Base-by-base conservation (phyloP, 768 basidiomycete species). In the Leccinellum luteum region DNA sequence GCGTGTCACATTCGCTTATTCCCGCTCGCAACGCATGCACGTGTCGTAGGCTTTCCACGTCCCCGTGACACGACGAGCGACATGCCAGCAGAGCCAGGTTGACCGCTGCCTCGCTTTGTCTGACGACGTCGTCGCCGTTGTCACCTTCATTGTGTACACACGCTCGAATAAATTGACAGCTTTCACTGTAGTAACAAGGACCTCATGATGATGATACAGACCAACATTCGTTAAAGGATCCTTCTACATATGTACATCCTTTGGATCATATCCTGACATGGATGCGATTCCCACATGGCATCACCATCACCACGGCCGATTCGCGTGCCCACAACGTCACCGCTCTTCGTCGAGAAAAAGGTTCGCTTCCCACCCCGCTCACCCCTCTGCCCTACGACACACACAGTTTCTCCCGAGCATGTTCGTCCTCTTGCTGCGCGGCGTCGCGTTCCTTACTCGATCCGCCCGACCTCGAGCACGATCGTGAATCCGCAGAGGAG, bases 321-420 rank as follows among this genome's bases (percentile, higher is more conserved):
- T 28, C 28, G 28, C 28, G 28, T 28, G 28, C 27, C 27, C 27
- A n/a, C n/a, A n/a, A n/a, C n/a, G n/a, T n/a, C 27, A 6, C 6
- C 27, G 27, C 27, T 93, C 31, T 75, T 96, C 9, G 94, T 97
- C 8, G 93, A 94, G 65, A 90, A 86, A 74, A 81, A 84, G 59
- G 78, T 89, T 51, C 86, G 86, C 48, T 93, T 98, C 65, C 94
- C 96, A 1, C 92, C 94, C 1, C 97, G 0, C 75, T 97, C 41
- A 91, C 91, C 0, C 87, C 89, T 0, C 80, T 96, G 1, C 0
- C 87, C 89, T 0, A 80, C 97, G 1, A 92, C 98, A 73, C 97
- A 99, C 67, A 91, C 91, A 91, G 1, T 85, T 97, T 30, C 75
- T 98, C 0, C 96, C 96, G 0, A 88, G 91, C 25, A 94, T 98